Conservation (phyloP, 108 stramenopile genomes). For the Tribonema minus region DNA sequence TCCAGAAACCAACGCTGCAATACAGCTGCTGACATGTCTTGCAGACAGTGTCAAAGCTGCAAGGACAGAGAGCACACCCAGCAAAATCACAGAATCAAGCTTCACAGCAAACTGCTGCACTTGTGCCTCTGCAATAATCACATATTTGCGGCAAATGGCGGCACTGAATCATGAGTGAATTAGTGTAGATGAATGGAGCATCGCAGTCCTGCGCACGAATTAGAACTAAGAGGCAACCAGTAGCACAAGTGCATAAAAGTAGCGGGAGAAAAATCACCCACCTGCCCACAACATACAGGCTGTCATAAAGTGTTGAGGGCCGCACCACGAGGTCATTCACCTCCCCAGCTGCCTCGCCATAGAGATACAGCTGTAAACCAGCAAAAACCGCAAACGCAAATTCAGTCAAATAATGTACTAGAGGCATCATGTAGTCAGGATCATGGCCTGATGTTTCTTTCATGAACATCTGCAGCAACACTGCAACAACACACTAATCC, state of each 20-base stretch:
- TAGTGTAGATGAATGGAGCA: too few species aligned
- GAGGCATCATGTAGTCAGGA: too few species aligned
- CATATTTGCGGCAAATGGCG: not conserved
- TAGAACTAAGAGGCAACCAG: too few species aligned
- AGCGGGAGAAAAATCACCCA: not conserved
- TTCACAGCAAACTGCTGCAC: not conserved
- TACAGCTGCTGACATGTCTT: slow-evolving; percentile 87
- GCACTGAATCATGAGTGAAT: too few species aligned
- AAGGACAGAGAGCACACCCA: slow-evolving; percentile 64
- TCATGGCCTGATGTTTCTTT: too few species aligned
- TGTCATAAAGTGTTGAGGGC: not conserved
- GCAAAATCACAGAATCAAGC: not conserved
- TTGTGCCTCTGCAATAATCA: not conserved
- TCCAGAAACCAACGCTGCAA: slow-evolving; percentile 85
- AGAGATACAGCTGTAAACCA: slow-evolving; percentile 47
- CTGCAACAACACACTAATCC: too few species aligned
- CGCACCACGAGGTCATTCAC: slow-evolving; percentile 50
- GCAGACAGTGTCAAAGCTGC: slow-evolving; percentile 84
- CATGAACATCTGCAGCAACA: too few species aligned
- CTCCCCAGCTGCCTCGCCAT: slow-evolving; percentile 43
- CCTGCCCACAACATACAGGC: not conserved
- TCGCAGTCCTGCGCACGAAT: too few species aligned
- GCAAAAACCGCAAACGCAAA: too few species aligned
- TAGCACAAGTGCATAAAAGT: too few species aligned
- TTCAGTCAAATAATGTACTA: too few species aligned